Base-by-base conservation (phyloP, 139 green algal species). In the Coelastrella sp. region DNA sequence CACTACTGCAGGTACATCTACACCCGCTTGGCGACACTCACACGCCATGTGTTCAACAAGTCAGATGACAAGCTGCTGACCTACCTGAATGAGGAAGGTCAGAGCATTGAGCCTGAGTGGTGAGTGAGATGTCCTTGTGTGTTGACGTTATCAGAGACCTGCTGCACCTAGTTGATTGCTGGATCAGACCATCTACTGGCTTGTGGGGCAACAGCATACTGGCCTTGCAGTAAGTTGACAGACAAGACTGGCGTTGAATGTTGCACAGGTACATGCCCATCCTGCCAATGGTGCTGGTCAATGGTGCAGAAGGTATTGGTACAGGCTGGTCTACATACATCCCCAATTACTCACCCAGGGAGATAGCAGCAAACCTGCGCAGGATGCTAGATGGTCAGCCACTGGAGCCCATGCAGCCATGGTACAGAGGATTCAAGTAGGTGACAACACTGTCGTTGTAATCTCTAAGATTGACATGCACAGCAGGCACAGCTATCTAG, bases 251-350 rank as follows among this genome's bases (percentile, higher is more conserved):
- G n/a, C n/a, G 2, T 57, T 57, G 48, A 23, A 57, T 57, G 13
- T 15, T 23, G 0, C 25, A 27, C 90, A 97, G 94, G 93, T 98
- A 98, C 82, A 89, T 96, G 84, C 95, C 95, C 23, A 92, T 98
- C 50, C 69, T 98, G 57, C 95, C 95, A 5, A 91, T 92, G 34
- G 97, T 99, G 59, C 93, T 99, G 48, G 82, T 99, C 37, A 99
- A 99, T 75, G 98, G 98, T 41, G 97, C 97, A 11, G 98, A 99
- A 80, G 98, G 98, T 88, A 99, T 99, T 59, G 98, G 98, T 68
- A 99, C 98, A 2, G 98, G 98, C 66, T 99, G 98, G 98, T 96
- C 90, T 88, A 99, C 97, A 11, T 97, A 72, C 66, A 96, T 99
- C 68, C 98, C 98, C 81, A 99, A 99, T 92, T 99, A 98, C 94